phyloP scores from a whole-genome alignment of 2,329 filamentous ascomycete genomes.

The Falciphora oryzae region DNA sequence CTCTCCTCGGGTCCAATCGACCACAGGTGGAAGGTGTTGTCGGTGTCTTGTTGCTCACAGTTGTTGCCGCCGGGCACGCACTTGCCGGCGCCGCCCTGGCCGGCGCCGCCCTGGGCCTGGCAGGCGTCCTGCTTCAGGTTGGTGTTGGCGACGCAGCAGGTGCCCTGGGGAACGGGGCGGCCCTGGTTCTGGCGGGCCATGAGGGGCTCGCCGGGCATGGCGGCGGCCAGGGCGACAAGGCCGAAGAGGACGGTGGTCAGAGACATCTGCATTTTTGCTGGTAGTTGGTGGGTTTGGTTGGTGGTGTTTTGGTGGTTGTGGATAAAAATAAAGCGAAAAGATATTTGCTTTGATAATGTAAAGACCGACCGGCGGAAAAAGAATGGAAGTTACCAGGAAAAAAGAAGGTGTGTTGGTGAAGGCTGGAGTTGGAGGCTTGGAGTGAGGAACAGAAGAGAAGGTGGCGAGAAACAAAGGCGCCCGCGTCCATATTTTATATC shows the following conservation, averaged over 20 bases:
- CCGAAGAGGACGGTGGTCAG: slow-evolving; percentile 7
- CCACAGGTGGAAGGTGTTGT: no score
- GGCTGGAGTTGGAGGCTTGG: not conserved
- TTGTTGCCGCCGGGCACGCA: slow-evolving; percentile 8
- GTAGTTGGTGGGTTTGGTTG: not conserved
- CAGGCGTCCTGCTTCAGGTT: slow-evolving; percentile 3
- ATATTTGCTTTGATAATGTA: slow-evolving; percentile 3
- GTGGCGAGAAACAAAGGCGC: not conserved
- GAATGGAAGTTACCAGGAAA: slow-evolving; percentile 5
- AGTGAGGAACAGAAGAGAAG: not conserved
- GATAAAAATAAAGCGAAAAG: not conserved
- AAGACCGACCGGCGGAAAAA: slow-evolving; percentile 9
- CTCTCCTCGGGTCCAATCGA: not conserved
- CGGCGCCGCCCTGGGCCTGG: not conserved
- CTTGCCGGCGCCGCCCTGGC: slow-evolving; percentile 4
- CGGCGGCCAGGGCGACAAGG: slow-evolving; percentile 7
- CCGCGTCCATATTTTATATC: not conserved
- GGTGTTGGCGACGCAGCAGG: slow-evolving; percentile 7
- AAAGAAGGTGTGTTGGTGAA: not conserved
- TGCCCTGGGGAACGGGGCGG: not conserved
- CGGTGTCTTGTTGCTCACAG: no score
- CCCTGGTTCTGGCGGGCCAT: slow-evolving; percentile 2
- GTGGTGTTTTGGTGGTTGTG: not conserved
- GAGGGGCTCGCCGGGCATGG: not conserved
- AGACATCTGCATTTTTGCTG: slow-evolving; percentile 7